These are phyloP conservation scores for Purshia tridentata DNA, from an alignment of 306 rosid species.

Conservation along the genomic window DNA sequence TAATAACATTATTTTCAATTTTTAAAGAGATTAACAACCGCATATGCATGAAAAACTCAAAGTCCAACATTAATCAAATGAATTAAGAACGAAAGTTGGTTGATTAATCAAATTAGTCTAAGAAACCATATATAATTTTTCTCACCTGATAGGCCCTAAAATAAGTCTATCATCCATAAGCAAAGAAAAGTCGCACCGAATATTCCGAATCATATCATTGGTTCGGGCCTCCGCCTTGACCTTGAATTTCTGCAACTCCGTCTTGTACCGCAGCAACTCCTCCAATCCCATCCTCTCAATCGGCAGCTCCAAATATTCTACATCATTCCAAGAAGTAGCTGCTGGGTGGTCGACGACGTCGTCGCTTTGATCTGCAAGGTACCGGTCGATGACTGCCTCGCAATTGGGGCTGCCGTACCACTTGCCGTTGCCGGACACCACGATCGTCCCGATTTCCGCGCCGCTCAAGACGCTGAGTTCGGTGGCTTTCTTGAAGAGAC, in stretches of 20 bases:
- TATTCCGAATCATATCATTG: not conserved
- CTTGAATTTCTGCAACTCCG: not conserved
- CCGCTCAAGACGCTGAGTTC: conserved; percentile 23
- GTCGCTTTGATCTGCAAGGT: not conserved
- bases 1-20: too few relatives aligned
- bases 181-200: not conserved
- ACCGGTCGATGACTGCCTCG: not conserved
- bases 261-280: conserved; percentile 1
- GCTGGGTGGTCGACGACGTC: too few relatives aligned
- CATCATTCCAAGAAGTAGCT: too few relatives aligned
- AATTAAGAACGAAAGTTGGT: too few relatives aligned
- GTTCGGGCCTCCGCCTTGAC: conserved; percentile 2
- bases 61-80: too few relatives aligned
- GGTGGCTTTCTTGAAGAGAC: conserved; percentile 25
- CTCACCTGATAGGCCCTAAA: not conserved
- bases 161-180: conserved; percentile 2
- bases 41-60: too few relatives aligned
- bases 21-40: too few relatives aligned
- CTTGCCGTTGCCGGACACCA: conserved; percentile 21
- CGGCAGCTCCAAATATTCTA: too few relatives aligned
- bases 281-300: not conserved
- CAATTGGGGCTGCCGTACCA: conserved; percentile 10
- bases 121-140: too few relatives aligned
- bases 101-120: too few relatives aligned
- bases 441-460: not conserved